phyloP scores from a whole-genome alignment of 192 early-diverging fungal genomes.

The Cladochytrium replicatum region DNA sequence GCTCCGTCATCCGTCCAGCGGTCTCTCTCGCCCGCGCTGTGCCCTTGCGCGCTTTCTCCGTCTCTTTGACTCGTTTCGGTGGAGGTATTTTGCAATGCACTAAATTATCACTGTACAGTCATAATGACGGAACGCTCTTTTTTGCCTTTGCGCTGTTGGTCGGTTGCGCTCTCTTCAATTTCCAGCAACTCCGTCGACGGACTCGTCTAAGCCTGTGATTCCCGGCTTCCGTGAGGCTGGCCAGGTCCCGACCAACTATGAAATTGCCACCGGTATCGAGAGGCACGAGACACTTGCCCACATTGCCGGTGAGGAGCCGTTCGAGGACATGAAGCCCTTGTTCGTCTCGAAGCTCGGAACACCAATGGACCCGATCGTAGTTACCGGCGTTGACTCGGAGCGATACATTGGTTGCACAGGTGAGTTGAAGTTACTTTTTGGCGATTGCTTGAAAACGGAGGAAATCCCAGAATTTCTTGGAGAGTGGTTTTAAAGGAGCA shows the following conservation, averaged over 20 bases:
- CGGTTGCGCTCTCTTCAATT: too few relatives aligned
- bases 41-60: too few relatives aligned
- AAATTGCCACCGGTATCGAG: conserved; percentile 83
- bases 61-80: too few relatives aligned
- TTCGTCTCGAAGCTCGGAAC: conserved; percentile 65
- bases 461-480: not conserved
- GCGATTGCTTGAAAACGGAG: too few relatives aligned
- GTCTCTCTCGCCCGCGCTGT: too few relatives aligned
- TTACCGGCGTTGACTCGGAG: conserved; percentile 67
- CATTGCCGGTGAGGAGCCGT: conserved; percentile 81
- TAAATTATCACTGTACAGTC: too few relatives aligned
- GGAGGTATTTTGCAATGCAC: too few relatives aligned
- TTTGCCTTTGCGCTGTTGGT: too few relatives aligned
- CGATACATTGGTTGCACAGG: conserved; percentile 91
- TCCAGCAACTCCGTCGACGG: too few relatives aligned
- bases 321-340: conserved; percentile 73
- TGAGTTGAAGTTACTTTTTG: conserved; percentile 37
- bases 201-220: not conserved
- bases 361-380: conserved; percentile 72
- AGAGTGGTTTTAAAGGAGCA: not conserved
- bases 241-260: conserved; percentile 62
- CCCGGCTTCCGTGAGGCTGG: conserved; percentile 60
- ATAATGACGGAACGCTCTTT: too few relatives aligned
- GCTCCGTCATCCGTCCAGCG: too few relatives aligned
- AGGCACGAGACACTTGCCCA: conserved; percentile 78